These are phyloP conservation scores for Mallotus japonicus DNA, from an alignment of 441 rosid species.

Conservation along the genomic window DNA sequence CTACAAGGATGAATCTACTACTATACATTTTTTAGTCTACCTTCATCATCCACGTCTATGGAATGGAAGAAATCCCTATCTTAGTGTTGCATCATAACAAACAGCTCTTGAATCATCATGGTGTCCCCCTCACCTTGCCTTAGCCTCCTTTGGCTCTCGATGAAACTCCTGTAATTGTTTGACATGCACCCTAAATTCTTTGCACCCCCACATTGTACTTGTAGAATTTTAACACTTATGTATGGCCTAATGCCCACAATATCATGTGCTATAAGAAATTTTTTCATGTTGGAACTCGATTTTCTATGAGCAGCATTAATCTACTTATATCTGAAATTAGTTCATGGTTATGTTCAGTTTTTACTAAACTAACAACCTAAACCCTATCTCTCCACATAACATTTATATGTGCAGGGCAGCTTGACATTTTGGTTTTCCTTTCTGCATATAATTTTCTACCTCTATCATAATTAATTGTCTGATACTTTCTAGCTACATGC, in stretches of 20 bases:
- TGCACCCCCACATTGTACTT: background rate
- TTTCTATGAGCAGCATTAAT: background rate
- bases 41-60: background rate
- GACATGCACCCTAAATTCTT: background rate
- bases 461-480: no score
- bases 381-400: no score
- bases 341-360: background rate
- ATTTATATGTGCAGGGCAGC: no score
- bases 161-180: background rate
- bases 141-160: background rate
- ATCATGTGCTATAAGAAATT: background rate
- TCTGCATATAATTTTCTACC: no score
- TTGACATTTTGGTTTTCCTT: no score
- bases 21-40: background rate
- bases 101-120: background rate
- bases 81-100: background rate
- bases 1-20: background rate
- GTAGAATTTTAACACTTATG: background rate
- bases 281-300: background rate
- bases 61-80: background rate
- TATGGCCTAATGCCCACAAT: background rate
- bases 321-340: background rate
- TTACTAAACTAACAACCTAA: no score
- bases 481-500: no score
- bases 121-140: background rate